Percentiles rank a stretch among this genome's conserved stretches.
phyloP scores from a whole-genome alignment of 139 green algal genomes.

The Chlorella sp. region DNA sequence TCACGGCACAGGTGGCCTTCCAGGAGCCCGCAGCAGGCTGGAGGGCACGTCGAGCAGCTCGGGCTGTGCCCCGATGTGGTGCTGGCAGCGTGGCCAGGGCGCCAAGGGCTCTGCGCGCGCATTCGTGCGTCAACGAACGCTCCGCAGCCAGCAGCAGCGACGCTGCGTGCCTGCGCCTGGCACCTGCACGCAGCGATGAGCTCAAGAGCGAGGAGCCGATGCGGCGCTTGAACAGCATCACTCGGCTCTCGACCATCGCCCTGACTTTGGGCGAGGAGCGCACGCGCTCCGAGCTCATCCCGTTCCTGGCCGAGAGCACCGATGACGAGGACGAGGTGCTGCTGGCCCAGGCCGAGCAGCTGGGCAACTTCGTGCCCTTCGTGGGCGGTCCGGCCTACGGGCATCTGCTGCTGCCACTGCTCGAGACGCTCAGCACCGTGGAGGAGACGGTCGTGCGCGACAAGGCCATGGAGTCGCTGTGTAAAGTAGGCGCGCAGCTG shows the following conservation, averaged over 20 bases:
- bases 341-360: conserved; percentile 92
- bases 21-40: background rate
- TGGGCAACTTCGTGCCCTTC: conserved; percentile 90
- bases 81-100: background rate
- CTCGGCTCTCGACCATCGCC: conserved; percentile 86
- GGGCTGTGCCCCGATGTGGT: background rate
- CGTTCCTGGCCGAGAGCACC: conserved; percentile 91
- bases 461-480: conserved; percentile 84
- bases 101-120: background rate
- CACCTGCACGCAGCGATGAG: conserved; percentile 63
- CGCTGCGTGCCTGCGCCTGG: no score
- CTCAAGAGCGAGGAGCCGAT: conserved; percentile 93
- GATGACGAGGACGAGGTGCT: conserved; percentile 99
- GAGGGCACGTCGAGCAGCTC: background rate
- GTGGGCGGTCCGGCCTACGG: conserved; percentile 83
- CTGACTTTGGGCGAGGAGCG: conserved; percentile 90
- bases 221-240: conserved; percentile 89
- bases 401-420: conserved; percentile 74
- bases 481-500: conserved; percentile 73
- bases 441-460: conserved; percentile 99
- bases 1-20: background rate
- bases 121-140: no score
- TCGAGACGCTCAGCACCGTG: conserved; percentile 90
- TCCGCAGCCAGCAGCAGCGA: no score
- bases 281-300: conserved; percentile 93